phyloP scores from a whole-genome alignment of 306 rosid species.

The Lablab purpureus region DNA sequence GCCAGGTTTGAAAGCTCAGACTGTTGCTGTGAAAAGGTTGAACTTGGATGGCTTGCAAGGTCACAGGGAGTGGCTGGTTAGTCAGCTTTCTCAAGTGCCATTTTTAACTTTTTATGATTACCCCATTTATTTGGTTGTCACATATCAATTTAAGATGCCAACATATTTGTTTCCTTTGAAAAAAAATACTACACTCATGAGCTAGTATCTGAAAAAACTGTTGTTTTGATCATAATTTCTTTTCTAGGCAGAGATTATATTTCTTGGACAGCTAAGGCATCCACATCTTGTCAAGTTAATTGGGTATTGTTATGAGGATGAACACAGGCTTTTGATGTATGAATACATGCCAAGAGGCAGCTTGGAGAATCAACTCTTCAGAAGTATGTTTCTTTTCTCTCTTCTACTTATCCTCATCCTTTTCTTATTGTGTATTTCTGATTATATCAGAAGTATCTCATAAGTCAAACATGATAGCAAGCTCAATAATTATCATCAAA shows the following conservation, averaged over 20 bases:
- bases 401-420: not conserved
- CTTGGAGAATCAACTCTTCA: constrained; percentile 80
- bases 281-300: constrained; percentile 79
- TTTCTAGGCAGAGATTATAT: constrained; percentile 75
- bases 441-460: not conserved
- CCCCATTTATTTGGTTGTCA: constrained; percentile 25
- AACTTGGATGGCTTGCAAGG: constrained; percentile 92
- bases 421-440: not conserved
- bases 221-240: not conserved
- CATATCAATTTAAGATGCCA: constrained; percentile 5
- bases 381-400: constrained; percentile 60
- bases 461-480: constrained; percentile 6
- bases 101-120: not conserved
- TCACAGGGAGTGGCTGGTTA: constrained; percentile 94
- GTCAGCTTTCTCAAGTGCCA: constrained; percentile 51
- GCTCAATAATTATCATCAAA: constrained; percentile 8
- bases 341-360: constrained; percentile 83
- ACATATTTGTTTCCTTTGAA: not conserved
- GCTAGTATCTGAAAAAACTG: not conserved
- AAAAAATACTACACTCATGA: not conserved
- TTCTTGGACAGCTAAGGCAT: constrained; percentile 87
- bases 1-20: constrained; percentile 71
- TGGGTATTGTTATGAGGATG: constrained; percentile 80
- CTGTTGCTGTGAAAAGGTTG: constrained; percentile 83
- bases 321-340: constrained; percentile 78